Percentiles rank a stretch among this genome's conserved stretches.
Evolutionary conservation across 2,329 filamentous ascomycete genomes (phyloP).

Genomic region (Alternaria triticimaculans): DNA sequence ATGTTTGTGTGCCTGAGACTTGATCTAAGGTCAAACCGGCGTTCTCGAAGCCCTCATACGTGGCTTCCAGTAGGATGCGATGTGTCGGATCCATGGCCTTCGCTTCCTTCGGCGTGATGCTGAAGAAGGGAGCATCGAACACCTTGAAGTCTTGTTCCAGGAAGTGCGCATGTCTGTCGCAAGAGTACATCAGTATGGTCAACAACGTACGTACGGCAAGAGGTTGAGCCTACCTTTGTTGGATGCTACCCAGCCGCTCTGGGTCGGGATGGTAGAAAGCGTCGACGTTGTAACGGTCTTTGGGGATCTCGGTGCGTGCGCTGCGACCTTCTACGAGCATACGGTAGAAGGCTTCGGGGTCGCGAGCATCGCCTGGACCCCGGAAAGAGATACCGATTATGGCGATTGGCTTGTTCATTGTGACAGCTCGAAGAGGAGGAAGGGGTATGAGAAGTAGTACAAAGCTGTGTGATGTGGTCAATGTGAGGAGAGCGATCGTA

Average conservation of each 20-base stretch:
- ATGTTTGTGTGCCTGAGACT: conserved; percentile 25
- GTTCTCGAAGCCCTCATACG: conserved; percentile 49
- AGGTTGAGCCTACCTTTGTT: background rate
- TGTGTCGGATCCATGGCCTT: conserved; percentile 35
- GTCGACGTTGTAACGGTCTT: conserved; percentile 25
- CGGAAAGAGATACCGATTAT: conserved; percentile 8
- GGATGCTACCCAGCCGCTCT: conserved; percentile 14
- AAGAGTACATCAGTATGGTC: background rate
- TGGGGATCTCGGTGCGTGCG: conserved; percentile 38
- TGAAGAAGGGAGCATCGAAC: conserved; percentile 47
- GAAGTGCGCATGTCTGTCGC: conserved; percentile 13
- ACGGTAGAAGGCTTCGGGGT: conserved; percentile 9
- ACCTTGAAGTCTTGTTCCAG: conserved; percentile 35
- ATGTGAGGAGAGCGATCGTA: background rate
- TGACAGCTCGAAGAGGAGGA: background rate
- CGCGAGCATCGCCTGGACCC: conserved; percentile 6
- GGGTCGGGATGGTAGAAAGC: conserved; percentile 19
- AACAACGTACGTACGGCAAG: background rate
- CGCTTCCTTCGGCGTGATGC: conserved; percentile 25
- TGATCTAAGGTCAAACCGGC: conserved; percentile 22
- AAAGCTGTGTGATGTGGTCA: background rate
- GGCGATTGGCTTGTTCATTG: conserved; percentile 6
- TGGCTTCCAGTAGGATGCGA: conserved; percentile 34
- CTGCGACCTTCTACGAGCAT: conserved; percentile 39
- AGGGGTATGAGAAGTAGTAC: background rate